phyloP scores from a whole-genome alignment of 495 filamentous ascomycete species.

The Penicillium desertorum region DNA sequence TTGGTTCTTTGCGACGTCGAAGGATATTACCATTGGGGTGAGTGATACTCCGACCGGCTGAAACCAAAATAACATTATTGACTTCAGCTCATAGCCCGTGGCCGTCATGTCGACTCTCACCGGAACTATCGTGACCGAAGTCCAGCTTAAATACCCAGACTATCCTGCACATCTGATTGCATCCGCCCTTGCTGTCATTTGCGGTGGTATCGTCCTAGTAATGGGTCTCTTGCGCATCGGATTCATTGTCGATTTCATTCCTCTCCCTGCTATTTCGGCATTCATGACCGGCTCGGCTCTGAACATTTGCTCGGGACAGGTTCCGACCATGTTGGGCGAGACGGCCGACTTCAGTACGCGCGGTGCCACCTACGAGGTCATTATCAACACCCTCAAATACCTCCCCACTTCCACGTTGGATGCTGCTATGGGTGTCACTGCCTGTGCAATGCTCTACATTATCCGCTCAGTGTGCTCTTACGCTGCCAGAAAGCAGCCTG shows the following conservation, averaged over 20 bases:
- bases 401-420: constrained; percentile 68
- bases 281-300: constrained; percentile 99
- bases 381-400: constrained; percentile 84
- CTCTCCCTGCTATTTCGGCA: constrained; percentile 84
- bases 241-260: constrained; percentile 95
- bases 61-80: constrained; percentile 15
- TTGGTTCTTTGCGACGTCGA: constrained; percentile 98
- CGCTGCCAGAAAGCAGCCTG: constrained; percentile 66
- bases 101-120: constrained; percentile 92
- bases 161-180: constrained; percentile 64
- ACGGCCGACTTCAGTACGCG: constrained; percentile 66
- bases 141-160: constrained; percentile 56
- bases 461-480: constrained; percentile 71
- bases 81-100: constrained; percentile 63
- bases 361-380: constrained; percentile 75
- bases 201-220: constrained; percentile 76
- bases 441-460: constrained; percentile 77
- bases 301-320: constrained; percentile 87
- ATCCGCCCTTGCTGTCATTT: constrained; percentile 75
- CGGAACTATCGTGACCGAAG: constrained; percentile 71
- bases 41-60: constrained; percentile 33
- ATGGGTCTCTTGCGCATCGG: constrained; percentile 79
- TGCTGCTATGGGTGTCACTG: constrained; percentile 87
- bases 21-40: constrained; percentile 98
- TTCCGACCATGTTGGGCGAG: constrained; percentile 83